Evolutionary conservation across 108 stramenopile genomes (phyloP).

Genomic region (Seminavis robusta): DNA sequence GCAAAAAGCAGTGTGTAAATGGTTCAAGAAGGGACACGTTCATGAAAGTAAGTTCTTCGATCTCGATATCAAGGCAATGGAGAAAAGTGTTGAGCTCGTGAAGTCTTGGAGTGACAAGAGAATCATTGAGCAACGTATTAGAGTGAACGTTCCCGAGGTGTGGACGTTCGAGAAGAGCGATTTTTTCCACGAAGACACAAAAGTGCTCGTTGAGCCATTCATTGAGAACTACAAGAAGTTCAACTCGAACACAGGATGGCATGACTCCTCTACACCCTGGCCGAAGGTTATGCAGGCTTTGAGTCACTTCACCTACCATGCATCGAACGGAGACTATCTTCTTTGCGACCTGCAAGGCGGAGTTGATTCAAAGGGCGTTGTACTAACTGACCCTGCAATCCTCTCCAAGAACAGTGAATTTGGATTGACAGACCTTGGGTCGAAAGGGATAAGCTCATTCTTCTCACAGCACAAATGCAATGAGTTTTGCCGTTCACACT

Average conservation of each 20-base stretch:
- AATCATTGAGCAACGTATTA: no score
- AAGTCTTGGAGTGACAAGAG: no score
- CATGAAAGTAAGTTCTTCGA: no score
- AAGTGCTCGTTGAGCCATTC: no score
- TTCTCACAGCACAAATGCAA: constrained; percentile 40
- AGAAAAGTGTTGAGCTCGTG: no score
- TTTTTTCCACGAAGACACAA: no score
- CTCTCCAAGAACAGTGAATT: constrained; percentile 20
- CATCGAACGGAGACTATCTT: constrained; percentile 27
- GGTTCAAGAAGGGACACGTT: no score
- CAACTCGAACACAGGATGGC: constrained; percentile 51
- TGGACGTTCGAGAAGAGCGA: no score
- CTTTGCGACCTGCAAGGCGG: constrained; percentile 62
- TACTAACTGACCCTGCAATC: constrained; percentile 47
- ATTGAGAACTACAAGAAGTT: constrained; percentile 58
- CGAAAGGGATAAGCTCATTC: constrained; percentile 32
- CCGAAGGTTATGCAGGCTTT: constrained; percentile 46
- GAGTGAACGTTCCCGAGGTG: no score
- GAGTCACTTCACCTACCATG: constrained; percentile 43
- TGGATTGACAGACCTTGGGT: constrained; percentile 44
- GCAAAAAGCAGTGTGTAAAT: no score
- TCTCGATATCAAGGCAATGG: no score
- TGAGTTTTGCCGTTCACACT: constrained; percentile 33
- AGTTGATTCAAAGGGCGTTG: constrained; percentile 27
- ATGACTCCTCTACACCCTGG: constrained; percentile 26